Evolutionary conservation across 1,139 yeast species (phyloP).

Genomic region (Eremothecium coryli): DNA sequence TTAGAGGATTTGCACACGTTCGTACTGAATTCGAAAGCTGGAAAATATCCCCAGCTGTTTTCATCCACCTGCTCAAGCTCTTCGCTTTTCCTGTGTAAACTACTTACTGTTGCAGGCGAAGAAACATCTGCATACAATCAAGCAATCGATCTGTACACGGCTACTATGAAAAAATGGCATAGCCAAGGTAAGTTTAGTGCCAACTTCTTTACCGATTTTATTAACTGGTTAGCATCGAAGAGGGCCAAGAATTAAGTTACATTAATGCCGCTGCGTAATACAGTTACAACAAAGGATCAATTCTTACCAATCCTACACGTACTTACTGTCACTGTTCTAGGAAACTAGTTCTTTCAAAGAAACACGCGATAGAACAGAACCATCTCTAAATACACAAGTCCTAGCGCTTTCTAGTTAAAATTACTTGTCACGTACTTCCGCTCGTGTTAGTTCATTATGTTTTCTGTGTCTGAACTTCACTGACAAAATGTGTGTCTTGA

Average conservation of each 20-base stretch:
- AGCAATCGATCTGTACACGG: constrained; percentile 49
- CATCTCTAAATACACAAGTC: too few species aligned
- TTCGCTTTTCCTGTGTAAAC: constrained; percentile 53
- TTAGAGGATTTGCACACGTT: constrained; percentile 26
- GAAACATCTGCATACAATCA: constrained; percentile 28
- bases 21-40: constrained; percentile 28
- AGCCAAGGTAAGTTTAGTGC: constrained; percentile 45
- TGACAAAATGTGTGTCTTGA: constrained; percentile 4
- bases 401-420: too few species aligned
- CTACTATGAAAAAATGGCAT: constrained; percentile 56
- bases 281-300: too few species aligned
- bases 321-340: too few species aligned
- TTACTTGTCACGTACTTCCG: background rate
- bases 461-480: constrained; percentile 4
- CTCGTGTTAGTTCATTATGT: background rate
- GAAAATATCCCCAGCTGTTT: constrained; percentile 20
- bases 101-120: constrained; percentile 32
- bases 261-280: too few species aligned
- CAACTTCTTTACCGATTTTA: constrained; percentile 62
- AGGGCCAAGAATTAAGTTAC: constrained; percentile 13
- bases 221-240: constrained; percentile 64
- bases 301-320: too few species aligned
- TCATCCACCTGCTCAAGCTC: constrained; percentile 24
- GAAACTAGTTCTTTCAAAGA: too few species aligned
- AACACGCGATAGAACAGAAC: too few species aligned